Evolutionary conservation across 1,284 basidiomycete genomes (phyloP), one percentile per base, ranked within the genome.

Genomic region (Jaminaea rosea): DNA sequence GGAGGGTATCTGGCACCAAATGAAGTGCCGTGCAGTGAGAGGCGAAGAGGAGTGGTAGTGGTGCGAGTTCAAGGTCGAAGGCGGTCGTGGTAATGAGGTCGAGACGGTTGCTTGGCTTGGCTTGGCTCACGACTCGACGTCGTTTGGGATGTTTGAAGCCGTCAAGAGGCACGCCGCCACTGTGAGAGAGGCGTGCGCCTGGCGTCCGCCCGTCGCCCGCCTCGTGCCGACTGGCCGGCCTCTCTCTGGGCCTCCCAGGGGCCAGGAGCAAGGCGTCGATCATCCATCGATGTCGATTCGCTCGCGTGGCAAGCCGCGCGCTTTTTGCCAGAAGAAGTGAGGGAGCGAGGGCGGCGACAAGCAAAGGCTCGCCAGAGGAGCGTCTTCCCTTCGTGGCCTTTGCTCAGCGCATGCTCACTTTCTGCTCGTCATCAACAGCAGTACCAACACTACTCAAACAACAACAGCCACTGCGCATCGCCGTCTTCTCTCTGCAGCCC

Each of bases 291-390:
- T n/a, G n/a, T n/a, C n/a, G n/a, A n/a, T n/a, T n/a, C n/a, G n/a
- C n/a, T n/a, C n/a, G n/a, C n/a, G n/a, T n/a, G n/a, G n/a, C n/a
- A n/a, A n/a, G n/a, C n/a, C n/a, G n/a, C n/a, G n/a, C n/a, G n/a
- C n/a, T n/a, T n/a, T n/a, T n/a, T n/a, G n/a, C n/a, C n/a, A n/a
- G n/a, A n/a, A n/a, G n/a, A n/a, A n/a, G n/a, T n/a, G n/a, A 15
- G 41, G 24, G n/a, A 23, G 19, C 26, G 41, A 23, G 41, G 41
- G 24, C n/a, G 41, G 41, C n/a, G 24, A 23, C 46, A 52, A 31
- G 26, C 50, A 49, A 50, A 46, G 44, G 31, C 34, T 26, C 49
- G 46, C 51, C 47, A 39, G 23, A 41, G n/a, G 44, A 47, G 42
- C 26, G n/a, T 47, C 11, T 36, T 28, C 23, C 34, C 36, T 27